A percentile compares a stretch with the other conserved stretches of the same genome.
Conservation (phyloP, 371 early-diverging fungal species). For the Parasitella parasitica region DNA sequence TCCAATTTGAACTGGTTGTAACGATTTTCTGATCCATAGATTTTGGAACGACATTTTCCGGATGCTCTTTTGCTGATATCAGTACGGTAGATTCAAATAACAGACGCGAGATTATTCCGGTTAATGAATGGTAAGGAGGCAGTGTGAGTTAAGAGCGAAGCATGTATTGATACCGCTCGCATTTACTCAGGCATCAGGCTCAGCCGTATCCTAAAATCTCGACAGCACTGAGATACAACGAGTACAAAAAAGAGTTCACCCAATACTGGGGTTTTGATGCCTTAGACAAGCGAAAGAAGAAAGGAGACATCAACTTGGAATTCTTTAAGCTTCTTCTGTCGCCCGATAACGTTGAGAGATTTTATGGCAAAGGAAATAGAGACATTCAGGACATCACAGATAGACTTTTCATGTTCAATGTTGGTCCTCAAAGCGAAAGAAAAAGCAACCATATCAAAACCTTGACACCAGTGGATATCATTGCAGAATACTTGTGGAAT, state of each 20-base stretch:
- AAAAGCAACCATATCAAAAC: neutral
- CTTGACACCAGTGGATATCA: neutral
- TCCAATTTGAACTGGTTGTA: neutral
- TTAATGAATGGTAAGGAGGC: neutral
- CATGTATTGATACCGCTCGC: neutral
- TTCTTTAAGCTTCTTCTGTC: neutral
- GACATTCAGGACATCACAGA: neutral
- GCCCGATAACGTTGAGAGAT: neutral
- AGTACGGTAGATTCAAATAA: neutral
- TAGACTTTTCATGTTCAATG: neutral
- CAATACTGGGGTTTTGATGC: neutral
- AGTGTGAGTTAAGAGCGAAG: neutral
- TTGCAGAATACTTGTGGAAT: neutral
- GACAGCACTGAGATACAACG: neutral
- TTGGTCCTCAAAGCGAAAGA: neutral
- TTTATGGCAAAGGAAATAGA: neutral
- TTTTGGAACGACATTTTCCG: conserved; percentile 56
- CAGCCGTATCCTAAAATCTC: neutral
- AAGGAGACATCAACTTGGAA: neutral
- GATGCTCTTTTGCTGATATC: conserved; percentile 31
- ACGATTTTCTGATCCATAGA: conserved; percentile 20
- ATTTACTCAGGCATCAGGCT: neutral
- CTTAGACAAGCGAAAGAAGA: neutral
- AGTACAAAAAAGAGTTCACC: neutral
- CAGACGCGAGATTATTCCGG: neutral